Base-by-base conservation (phyloP, 2,329 filamentous ascomycete genomes). In the Fusarium nodosum region DNA sequence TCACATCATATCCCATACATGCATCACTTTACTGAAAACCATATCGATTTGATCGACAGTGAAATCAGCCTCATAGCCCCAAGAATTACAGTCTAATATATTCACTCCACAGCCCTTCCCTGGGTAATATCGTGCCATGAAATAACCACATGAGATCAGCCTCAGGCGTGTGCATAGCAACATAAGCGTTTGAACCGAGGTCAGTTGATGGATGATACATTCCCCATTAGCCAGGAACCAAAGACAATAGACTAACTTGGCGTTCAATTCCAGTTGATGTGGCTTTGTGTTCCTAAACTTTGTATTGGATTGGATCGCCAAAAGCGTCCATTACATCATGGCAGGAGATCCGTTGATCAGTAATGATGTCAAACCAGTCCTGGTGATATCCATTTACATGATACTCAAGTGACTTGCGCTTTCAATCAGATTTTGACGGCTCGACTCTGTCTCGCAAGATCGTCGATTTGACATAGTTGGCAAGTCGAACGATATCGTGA, bases 241-340 rank as follows among this genome's bases (percentile, higher is more conserved):
- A 20, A 20, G 30, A 18, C 33, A 51, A 15, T 18, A 28, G 13
- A 30, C 33, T 20, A n/a, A 30, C 24, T 30, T 55, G 56, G 22
- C n/a, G 30, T 22, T 24, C 24, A 30, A 36, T 52, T 47, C 26
- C 16, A 59, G 22, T 47, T 33, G 28, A 31, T 34, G 33, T 50
- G 42, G 28, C 47, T 60, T 48, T 48, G 12, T 42, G 48, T 55
- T 48, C 31, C 36, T 46, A 55, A 60, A 66, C 16, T 60, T 34
- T 54, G 54, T 53, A 30, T 28, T 45, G 18, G 44, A 50, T 55
- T 44, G 61, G 44, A 54, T 66, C 48, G 38, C 46, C 61, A 66
- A 65, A 52, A 53, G 56, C 44, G 34, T 66, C 55, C 16, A 66
- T 61, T 66, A 55, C 61, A 66, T 66, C 48, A 61, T 66, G 26